Percentiles rank a stretch among this genome's conserved stretches.
Conservation (phyloP, 2,329 filamentous ascomycete species). For the Ophiostoma pallidulum region DNA sequence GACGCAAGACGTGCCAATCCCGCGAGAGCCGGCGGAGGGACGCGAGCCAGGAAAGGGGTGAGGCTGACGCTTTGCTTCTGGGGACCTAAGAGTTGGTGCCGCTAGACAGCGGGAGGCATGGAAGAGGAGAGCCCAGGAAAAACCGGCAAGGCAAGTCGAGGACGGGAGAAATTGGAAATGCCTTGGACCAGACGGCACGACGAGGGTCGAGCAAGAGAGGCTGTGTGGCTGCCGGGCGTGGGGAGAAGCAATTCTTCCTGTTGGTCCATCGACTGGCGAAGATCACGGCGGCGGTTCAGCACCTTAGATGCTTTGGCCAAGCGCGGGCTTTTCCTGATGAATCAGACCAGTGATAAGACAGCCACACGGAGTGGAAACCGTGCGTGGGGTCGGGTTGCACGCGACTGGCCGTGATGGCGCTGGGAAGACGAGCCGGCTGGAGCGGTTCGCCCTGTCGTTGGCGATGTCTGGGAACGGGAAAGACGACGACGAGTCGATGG, state of each 20-base stretch:
- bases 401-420: not conserved
- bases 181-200: not conserved
- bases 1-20: not conserved
- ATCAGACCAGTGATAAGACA: too few relatives aligned
- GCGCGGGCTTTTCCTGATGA: too few relatives aligned
- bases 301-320: too few relatives aligned
- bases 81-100: not conserved
- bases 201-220: not conserved
- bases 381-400: too few relatives aligned
- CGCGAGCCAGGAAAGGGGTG: not conserved
- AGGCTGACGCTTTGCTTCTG: too few relatives aligned
- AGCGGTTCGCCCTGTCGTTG: not conserved
- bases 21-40: constrained; percentile 1
- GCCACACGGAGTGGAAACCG: too few relatives aligned
- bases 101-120: not conserved
- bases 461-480: not conserved
- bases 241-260: constrained; percentile 2
- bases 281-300: constrained; percentile 2
- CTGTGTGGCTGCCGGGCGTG: not conserved
- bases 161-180: constrained; percentile 6
- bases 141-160: constrained; percentile 1
- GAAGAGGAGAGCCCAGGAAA: constrained; percentile 3
- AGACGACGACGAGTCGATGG: not conserved
- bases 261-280: not conserved
- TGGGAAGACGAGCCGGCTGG: not conserved